Evolutionary conservation across 352 stramenopile genomes (phyloP).

Genomic region (Phytophthora constricta): DNA sequence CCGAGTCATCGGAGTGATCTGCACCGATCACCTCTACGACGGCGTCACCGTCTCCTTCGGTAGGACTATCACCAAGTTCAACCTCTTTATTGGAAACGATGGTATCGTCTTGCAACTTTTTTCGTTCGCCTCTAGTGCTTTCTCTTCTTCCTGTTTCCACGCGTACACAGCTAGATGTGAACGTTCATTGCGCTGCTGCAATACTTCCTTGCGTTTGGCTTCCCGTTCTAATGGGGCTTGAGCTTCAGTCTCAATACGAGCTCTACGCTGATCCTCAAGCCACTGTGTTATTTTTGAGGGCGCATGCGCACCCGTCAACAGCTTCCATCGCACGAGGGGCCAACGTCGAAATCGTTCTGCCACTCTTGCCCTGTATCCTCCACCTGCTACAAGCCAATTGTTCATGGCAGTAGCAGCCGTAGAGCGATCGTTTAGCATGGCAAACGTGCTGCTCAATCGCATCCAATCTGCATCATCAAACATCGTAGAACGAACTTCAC

Average conservation of each 20-base stretch:
- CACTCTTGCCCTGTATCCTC: constrained; percentile 50
- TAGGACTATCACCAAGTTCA: background rate
- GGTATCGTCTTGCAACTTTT: constrained; percentile 6
- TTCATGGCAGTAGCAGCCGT: constrained; percentile 32
- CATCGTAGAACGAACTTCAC: background rate
- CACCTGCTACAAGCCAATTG: constrained; percentile 46
- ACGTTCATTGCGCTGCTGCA: constrained; percentile 37
- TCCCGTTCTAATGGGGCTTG: constrained; percentile 28
- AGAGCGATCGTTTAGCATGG: constrained; percentile 53
- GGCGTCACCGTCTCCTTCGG: constrained; percentile 12
- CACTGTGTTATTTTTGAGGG: constrained; percentile 41
- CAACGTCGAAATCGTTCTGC: constrained; percentile 53
- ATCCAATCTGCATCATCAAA: constrained; percentile 60
- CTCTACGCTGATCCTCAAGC: constrained; percentile 28
- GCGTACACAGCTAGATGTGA: constrained; percentile 31
- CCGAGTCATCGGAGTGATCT: background rate
- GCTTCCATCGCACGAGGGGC: constrained; percentile 66
- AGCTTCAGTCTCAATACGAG: constrained; percentile 23
- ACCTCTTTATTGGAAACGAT: constrained; percentile 12
- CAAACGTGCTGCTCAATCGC: constrained; percentile 52
- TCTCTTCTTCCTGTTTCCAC: constrained; percentile 35
- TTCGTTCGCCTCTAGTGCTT: constrained; percentile 12
- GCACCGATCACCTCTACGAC: constrained; percentile 1
- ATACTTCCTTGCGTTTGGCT: constrained; percentile 36
- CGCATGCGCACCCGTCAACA: constrained; percentile 51